Conservation (phyloP, 2,329 filamentous ascomycete genomes). For the Colletotrichum sp. region DNA sequence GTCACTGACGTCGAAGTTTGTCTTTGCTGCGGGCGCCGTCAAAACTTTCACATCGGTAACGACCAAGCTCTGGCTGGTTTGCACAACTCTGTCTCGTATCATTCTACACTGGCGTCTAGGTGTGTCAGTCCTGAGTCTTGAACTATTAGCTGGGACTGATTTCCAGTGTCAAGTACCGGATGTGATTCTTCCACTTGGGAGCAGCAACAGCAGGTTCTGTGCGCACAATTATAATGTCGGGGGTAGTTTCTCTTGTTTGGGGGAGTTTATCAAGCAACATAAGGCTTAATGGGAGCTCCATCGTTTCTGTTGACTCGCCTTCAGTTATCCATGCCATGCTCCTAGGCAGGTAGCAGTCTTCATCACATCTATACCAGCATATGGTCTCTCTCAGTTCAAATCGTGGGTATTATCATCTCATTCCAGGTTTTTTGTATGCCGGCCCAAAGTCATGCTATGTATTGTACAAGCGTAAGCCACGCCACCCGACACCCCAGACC, state of each 20-base stretch:
- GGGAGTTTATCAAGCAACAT: neutral
- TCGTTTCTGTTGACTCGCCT: neutral
- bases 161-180: neutral
- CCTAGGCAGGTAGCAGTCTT: neutral
- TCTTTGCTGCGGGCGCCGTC: neutral
- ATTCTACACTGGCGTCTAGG: neutral
- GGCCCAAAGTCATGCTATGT: conserved; percentile 23
- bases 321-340: neutral
- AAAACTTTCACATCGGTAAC: neutral
- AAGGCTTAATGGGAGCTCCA: neutral
- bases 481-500: conserved; percentile 21
- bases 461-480: conserved; percentile 23
- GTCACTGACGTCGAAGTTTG: neutral
- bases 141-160: neutral
- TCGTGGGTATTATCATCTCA: conserved; percentile 20
- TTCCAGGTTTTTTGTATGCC: conserved; percentile 23
- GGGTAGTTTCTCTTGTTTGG: neutral
- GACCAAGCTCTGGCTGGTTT: neutral
- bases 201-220: neutral
- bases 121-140: neutral
- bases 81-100: neutral
- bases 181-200: neutral
- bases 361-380: neutral
- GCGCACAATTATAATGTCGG: neutral
- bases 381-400: neutral